Base-by-base conservation (phyloP, 805 yeast species). In the Barnettozyma sucrosica region DNA sequence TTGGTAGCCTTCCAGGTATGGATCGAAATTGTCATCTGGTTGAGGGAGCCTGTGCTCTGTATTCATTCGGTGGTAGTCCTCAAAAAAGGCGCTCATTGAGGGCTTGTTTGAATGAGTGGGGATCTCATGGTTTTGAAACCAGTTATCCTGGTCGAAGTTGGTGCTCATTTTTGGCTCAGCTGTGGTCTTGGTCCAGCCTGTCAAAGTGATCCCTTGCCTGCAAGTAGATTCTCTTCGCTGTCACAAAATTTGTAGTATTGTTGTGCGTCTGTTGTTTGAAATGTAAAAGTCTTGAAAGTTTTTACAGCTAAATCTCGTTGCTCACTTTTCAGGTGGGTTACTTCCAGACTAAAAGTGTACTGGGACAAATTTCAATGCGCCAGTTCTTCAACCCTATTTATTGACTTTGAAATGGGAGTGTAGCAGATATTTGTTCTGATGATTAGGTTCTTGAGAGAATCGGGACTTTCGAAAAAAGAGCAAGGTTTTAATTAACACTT, bases 11-110 rank as follows among this genome's bases (percentile, higher is more conserved):
- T 46, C 44, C 19, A 45, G 10, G 16, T 33, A 49, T 3, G 46
- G 43, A 5, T 45, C 44, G 8, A 63, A 56, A 4, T 46, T 55
- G 30, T 65, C 51, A 23, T 23, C 34, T 4, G 51, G 51, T 18
- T 23, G 28, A 13, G 51, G 49, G 3, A 49, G 30, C 21, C 24
- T 37, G 11, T 43, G 36, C 28, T 30, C 26, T 14, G 32, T 41
- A 5, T 43, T 34, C 7, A 42, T 45, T 26, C 36, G 40, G 8
- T 32, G 36, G 11, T 42, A 45, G 28, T 49, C 51, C 16, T 45
- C 47, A n/a, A 32, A 45, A 11, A 49, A 40, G 3, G 44, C 44
- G 11, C 11, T 26, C 36, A 49, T 23, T 19, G 51, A 49, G 6
- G 49, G 47, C 19, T 45, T 45, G 8, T 36, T 28, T 4, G 48